Conservation (phyloP, 202 grass and related monocot genomes). For the Hordeum pubiflorum region DNA sequence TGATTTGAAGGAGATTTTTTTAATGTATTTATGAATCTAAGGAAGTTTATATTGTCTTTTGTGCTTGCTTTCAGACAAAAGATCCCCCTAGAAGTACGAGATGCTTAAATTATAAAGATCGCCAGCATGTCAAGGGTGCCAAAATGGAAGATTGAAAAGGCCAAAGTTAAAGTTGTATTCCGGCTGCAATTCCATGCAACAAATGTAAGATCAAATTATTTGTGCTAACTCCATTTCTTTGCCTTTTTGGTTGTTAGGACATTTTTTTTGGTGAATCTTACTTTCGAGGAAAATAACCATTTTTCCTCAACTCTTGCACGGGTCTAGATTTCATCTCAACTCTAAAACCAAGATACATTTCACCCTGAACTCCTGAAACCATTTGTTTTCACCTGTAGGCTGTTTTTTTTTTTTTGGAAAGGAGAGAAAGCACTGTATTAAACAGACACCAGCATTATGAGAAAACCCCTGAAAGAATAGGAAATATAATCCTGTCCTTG, state of each 20-base stretch:
- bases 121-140: slow-evolving; percentile 76
- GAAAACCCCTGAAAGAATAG: too few relatives aligned
- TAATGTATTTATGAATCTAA: not conserved
- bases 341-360: not conserved
- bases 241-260: slow-evolving; percentile 20
- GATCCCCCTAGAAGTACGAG: slow-evolving; percentile 12
- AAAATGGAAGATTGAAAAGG: slow-evolving; percentile 96
- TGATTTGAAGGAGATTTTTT: not conserved
- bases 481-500: too few relatives aligned
- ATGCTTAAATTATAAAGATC: slow-evolving; percentile 20
- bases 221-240: slow-evolving; percentile 20
- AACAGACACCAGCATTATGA: too few relatives aligned
- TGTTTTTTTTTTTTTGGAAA: not conserved
- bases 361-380: not conserved
- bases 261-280: not conserved
- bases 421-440: too few relatives aligned
- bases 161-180: slow-evolving; percentile 97
- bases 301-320: not conserved
- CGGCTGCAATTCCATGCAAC: slow-evolving; percentile 94
- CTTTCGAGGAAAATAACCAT: not conserved
- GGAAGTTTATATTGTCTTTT: slow-evolving; percentile 6
- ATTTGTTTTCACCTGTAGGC: not conserved
- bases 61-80: slow-evolving; percentile 26
- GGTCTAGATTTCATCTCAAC: not conserved
- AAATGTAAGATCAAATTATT: slow-evolving; percentile 61